phyloP scores from a whole-genome alignment of 306 rosid genomes.

The Quillaja saponaria region DNA sequence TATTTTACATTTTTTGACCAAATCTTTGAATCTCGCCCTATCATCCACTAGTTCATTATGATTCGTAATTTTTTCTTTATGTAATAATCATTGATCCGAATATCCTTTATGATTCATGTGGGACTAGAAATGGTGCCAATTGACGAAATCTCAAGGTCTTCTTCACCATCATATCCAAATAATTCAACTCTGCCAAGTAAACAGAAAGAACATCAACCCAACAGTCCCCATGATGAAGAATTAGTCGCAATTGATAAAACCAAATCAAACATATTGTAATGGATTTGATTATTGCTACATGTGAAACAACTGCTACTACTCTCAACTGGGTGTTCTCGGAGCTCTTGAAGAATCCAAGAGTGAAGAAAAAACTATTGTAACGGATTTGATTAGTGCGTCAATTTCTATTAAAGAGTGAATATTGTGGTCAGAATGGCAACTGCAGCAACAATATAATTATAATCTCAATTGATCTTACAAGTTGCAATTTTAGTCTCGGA shows the following conservation, averaged over 20 bases:
- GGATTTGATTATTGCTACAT: slow-evolving; percentile 33
- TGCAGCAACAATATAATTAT: too few species aligned
- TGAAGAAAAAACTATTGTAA: slow-evolving; percentile 41
- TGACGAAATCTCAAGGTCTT: slow-evolving; percentile 46
- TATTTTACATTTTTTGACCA: slow-evolving; percentile 44
- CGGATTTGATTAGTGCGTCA: too few species aligned
- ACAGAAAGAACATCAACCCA: not conserved
- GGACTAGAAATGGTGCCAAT: slow-evolving; percentile 17
- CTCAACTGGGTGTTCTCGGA: slow-evolving; percentile 46
- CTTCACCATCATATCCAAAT: slow-evolving; percentile 43
- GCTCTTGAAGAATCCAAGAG: slow-evolving; percentile 42
- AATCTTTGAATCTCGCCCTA: slow-evolving; percentile 39
- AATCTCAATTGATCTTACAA: too few species aligned
- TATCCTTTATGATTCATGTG: too few species aligned
- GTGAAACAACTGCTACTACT: not conserved
- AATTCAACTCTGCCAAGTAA: slow-evolving; percentile 24
- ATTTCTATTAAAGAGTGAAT: too few species aligned
- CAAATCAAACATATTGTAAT: slow-evolving; percentile 39
- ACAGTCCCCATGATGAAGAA: not conserved
- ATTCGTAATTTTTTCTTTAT: slow-evolving; percentile 17
- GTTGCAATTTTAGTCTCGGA: too few species aligned
- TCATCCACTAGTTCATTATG: slow-evolving; percentile 32
- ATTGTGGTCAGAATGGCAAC: too few species aligned
- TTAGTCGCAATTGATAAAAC: slow-evolving; percentile 11
- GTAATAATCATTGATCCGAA: slow-evolving; percentile 14